Conservation (phyloP, 179 eudicot species). For the Nepenthes alata region DNA sequence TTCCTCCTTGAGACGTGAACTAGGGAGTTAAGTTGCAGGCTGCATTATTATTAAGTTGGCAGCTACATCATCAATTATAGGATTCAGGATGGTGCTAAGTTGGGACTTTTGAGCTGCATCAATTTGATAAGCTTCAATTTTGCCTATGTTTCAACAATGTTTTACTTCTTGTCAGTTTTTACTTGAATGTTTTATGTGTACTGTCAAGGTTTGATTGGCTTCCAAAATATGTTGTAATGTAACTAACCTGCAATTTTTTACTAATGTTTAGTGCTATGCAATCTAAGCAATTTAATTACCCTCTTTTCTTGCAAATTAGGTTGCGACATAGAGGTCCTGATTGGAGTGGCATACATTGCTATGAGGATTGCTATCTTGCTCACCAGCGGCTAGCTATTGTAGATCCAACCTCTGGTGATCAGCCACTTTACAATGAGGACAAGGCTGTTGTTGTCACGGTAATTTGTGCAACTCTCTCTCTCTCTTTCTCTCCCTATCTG, state of each 20-base stretch:
- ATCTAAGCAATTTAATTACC: not conserved
- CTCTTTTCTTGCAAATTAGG: conserved; percentile 24
- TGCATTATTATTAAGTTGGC: too few relatives aligned
- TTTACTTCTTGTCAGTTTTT: too few relatives aligned
- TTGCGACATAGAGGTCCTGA: conserved; percentile 97
- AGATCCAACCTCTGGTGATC: conserved; percentile 97
- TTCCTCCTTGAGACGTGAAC: too few relatives aligned
- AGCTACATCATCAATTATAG: too few relatives aligned
- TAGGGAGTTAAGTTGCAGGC: too few relatives aligned
- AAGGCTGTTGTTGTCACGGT: conserved; percentile 76
- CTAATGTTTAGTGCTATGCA: too few relatives aligned
- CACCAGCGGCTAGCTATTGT: conserved; percentile 94
- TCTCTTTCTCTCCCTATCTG: not conserved
- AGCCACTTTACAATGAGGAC: conserved; percentile 86
- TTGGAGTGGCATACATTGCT: conserved; percentile 90
- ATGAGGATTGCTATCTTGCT: conserved; percentile 69
- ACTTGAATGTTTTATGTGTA: too few relatives aligned
- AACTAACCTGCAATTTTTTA: not conserved
- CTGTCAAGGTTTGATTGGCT: not conserved
- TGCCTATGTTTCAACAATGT: too few relatives aligned
- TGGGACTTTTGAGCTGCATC: too few relatives aligned
- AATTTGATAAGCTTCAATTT: too few relatives aligned
- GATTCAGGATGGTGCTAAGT: too few relatives aligned
- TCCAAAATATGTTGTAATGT: not conserved
- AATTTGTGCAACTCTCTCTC: conserved; percentile 5